These are phyloP conservation scores for Botrytis cinerea DNA, from an alignment of 2,329 filamentous ascomycete species.

Conservation along the genomic window DNA sequence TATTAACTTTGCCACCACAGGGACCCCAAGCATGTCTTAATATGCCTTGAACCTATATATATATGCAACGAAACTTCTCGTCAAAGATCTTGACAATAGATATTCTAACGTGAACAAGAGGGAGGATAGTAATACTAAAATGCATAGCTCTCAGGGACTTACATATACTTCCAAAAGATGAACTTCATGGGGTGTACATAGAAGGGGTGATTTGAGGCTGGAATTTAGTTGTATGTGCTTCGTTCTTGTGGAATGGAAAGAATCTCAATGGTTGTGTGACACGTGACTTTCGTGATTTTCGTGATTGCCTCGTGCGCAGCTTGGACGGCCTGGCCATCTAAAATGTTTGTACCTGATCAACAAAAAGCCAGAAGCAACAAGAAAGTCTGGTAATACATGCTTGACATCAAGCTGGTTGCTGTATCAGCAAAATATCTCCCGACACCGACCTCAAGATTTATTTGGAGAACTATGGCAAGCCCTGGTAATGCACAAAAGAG, in stretches of 20 bases:
- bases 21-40: neutral
- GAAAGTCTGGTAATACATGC: neutral
- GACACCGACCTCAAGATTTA: neutral
- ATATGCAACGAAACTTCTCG: neutral
- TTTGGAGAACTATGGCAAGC: conserved; percentile 30
- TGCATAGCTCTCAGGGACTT: neutral
- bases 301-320: neutral
- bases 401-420: neutral
- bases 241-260: neutral
- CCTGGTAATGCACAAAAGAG: conserved; percentile 34
- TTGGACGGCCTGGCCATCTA: neutral
- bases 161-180: too few relatives aligned
- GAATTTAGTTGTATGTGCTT: neutral
- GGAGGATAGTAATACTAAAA: too few relatives aligned
- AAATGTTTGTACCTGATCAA: neutral
- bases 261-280: neutral
- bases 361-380: neutral
- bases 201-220: neutral
- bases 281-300: neutral
- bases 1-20: too few relatives aligned
- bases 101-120: too few relatives aligned
- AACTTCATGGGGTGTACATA: neutral
- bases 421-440: neutral
- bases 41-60: neutral
- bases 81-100: neutral